Evolutionary conservation across 2,329 filamentous ascomycete genomes (phyloP).

Genomic region (Exophiala calicioides): DNA sequence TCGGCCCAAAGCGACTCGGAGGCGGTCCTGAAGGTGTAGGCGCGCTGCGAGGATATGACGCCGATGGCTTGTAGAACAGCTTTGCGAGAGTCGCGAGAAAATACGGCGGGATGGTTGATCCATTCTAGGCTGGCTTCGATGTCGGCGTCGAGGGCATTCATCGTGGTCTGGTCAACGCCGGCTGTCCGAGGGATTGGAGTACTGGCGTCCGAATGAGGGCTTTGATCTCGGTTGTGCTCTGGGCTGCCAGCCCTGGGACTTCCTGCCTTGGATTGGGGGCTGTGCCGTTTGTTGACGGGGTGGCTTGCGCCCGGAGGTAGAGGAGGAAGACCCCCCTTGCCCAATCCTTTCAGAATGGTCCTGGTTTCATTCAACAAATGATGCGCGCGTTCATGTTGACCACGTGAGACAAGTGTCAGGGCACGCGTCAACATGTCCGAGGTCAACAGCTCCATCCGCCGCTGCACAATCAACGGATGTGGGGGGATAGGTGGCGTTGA

Average conservation of each 20-base stretch:
- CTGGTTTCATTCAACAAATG: constrained; percentile 91
- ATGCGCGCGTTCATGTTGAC: constrained; percentile 90
- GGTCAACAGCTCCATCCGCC: constrained; percentile 94
- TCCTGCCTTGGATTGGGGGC: constrained; percentile 38
- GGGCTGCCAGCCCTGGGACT: constrained; percentile 41
- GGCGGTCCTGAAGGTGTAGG: constrained; percentile 87
- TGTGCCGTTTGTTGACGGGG: constrained; percentile 41
- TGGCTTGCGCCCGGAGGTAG: constrained; percentile 66
- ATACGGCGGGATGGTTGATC: constrained; percentile 96
- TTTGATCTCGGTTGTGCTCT: constrained; percentile 39
- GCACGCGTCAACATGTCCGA: constrained; percentile 97
- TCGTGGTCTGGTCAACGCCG: constrained; percentile 80
- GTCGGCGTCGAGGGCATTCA: constrained; percentile 85
- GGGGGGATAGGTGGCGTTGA: constrained; percentile 84
- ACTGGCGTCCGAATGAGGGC: constrained; percentile 44
- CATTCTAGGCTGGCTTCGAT: constrained; percentile 89
- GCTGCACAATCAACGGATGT: constrained; percentile 90
- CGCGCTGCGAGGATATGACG: constrained; percentile 91
- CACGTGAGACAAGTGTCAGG: constrained; percentile 83
- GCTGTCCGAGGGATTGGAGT: constrained; percentile 38
- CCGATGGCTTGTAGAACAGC: constrained; percentile 94
- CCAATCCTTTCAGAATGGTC: constrained; percentile 91
- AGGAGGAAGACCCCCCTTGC: constrained; percentile 90
- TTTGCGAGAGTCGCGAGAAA: constrained; percentile 90
- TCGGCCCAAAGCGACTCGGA: constrained; percentile 88